These are phyloP conservation scores for Fusarium vanettenii DNA, from an alignment of 2,329 filamentous ascomycete species.

Conservation along the genomic window DNA sequence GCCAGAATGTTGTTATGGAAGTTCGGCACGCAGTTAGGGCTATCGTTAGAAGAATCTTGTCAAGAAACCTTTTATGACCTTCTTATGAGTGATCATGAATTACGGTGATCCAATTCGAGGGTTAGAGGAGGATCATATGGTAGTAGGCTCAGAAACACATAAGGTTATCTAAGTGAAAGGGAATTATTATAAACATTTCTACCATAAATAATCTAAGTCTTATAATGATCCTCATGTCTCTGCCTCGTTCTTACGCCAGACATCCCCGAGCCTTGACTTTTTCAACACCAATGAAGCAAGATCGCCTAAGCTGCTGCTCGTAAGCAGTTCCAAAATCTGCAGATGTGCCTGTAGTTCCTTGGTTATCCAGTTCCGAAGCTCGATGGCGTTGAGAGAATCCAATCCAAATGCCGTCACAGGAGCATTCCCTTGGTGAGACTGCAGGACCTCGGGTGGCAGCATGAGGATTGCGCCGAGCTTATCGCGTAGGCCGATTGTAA, in stretches of 20 bases:
- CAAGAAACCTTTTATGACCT: background rate
- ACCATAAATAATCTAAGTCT: background rate
- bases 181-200: background rate
- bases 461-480: background rate
- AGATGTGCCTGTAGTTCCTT: background rate
- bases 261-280: background rate
- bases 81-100: background rate
- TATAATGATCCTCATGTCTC: background rate
- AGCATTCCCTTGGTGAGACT: background rate
- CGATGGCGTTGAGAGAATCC: background rate
- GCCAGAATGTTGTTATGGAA: no score
- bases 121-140: background rate
- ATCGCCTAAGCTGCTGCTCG: background rate
- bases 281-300: background rate
- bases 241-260: background rate
- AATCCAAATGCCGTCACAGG: background rate
- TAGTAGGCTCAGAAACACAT: background rate
- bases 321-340: background rate
- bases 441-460: background rate
- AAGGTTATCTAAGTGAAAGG: background rate
- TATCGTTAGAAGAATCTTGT: background rate
- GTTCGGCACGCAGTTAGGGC: no score
- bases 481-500: background rate
- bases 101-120: background rate
- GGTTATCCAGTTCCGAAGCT: background rate